Evolutionary conservation across 495 filamentous ascomycete species (phyloP).

Genomic region (Rostrohypoxylon terebratum): DNA sequence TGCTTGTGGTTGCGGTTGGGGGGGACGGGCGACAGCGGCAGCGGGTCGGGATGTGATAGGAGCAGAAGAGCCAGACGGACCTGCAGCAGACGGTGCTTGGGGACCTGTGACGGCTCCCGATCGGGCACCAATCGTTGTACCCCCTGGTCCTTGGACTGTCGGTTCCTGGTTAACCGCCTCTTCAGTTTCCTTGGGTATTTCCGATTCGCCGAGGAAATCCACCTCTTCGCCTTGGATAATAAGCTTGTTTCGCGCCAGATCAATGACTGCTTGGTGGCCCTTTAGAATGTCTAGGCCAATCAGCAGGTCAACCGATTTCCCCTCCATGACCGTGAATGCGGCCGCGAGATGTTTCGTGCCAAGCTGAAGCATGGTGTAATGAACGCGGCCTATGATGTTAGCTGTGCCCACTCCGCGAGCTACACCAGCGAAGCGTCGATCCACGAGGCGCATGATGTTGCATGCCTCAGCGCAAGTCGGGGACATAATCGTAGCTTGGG

Average conservation of each 20-base stretch:
- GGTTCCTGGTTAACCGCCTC: constrained; percentile 81
- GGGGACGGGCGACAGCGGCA: constrained; percentile 51
- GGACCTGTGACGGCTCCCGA: constrained; percentile 83
- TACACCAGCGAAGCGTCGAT: constrained; percentile 89
- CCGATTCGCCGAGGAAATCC: constrained; percentile 88
- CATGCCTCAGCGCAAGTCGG: constrained; percentile 89
- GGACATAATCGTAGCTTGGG: constrained; percentile 99
- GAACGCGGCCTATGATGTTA: constrained; percentile 92
- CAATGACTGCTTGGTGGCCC: constrained; percentile 91
- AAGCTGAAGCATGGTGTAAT: constrained; percentile 93
- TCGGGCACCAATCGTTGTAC: constrained; percentile 83
- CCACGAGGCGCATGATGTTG: constrained; percentile 97
- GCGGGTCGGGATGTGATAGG: constrained; percentile 47
- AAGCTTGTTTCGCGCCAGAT: constrained; percentile 81
- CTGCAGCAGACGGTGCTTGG: constrained; percentile 48
- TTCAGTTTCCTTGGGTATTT: constrained; percentile 86
- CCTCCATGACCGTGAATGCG: constrained; percentile 99
- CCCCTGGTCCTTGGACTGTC: constrained; percentile 84
- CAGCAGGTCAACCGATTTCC: constrained; percentile 95
- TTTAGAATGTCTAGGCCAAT: constrained; percentile 97
- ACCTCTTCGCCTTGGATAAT: constrained; percentile 90
- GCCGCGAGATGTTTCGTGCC: constrained; percentile 88
- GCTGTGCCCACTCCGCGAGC: constrained; percentile 95
- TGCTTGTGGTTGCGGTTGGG: constrained; percentile 48
- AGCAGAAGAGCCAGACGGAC: constrained; percentile 44